These are phyloP conservation scores for Talaromyces atroroseus DNA, from an alignment of 2,329 filamentous ascomycete species.

Conservation along the genomic window DNA sequence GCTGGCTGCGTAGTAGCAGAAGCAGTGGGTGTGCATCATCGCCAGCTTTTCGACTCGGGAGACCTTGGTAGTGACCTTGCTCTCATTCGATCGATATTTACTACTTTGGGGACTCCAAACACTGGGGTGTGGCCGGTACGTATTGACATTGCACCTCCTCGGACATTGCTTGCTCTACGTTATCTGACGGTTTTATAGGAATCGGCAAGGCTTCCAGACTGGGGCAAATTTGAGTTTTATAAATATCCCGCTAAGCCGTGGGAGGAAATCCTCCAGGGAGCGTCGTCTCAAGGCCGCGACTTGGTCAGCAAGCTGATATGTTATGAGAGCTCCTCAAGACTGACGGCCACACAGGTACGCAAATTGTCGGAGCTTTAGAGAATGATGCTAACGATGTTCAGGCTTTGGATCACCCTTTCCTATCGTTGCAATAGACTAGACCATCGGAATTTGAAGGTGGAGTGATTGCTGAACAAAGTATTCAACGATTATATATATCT, in stretches of 20 bases:
- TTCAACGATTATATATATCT: too few species aligned
- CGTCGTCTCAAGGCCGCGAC: constrained; percentile 55
- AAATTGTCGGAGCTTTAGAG: background rate
- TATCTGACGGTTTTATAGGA: constrained; percentile 23
- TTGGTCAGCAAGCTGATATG: constrained; percentile 63
- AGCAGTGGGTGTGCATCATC: constrained; percentile 51
- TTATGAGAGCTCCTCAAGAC: constrained; percentile 64
- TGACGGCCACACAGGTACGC: constrained; percentile 60
- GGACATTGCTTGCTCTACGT: background rate
- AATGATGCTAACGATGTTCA: constrained; percentile 15
- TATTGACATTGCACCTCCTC: background rate
- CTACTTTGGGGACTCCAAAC: constrained; percentile 81
- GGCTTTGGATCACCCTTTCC: constrained; percentile 37
- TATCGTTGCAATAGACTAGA: constrained; percentile 22
- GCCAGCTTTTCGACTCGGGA: constrained; percentile 75
- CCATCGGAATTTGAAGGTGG: too few species aligned
- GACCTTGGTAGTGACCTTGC: constrained; percentile 89
- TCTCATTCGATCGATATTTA: constrained; percentile 86
- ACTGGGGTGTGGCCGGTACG: constrained; percentile 72
- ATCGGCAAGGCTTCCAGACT: constrained; percentile 63
- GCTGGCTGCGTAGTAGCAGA: constrained; percentile 81
- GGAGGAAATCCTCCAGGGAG: constrained; percentile 62
- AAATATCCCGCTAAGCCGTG: constrained; percentile 64
- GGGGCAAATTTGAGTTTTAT: constrained; percentile 77
- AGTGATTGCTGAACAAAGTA: too few species aligned